Base-by-base conservation (phyloP, 2,329 filamentous ascomycete species). In the Ophiognomonia clavigignenti-juglandacearum region DNA sequence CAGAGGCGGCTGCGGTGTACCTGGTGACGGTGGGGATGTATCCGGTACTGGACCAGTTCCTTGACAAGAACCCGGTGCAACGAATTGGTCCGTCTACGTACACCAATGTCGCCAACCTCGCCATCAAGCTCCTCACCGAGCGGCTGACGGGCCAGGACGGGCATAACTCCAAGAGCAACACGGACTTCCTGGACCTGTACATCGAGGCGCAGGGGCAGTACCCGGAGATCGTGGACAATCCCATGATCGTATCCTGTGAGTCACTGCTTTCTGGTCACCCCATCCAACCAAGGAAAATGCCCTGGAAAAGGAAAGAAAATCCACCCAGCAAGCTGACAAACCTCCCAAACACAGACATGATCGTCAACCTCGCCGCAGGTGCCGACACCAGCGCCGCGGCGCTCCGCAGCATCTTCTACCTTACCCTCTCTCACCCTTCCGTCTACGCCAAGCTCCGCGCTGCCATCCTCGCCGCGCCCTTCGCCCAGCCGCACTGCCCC, bases 151-250 rank as follows among this genome's bases (percentile, higher is more conserved):
- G 58, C 20, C 51, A 56, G 6, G 59, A 63, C 29, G 56, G 56
- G 18, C 51, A 58, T n/a, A 52, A 53, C 7, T 53, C 60, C 19
- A 35, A 55, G 8, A 50, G 47, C 1, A 42, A 52, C 3, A 57
- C 59, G 0, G 64, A 69, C 41, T 68, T 65, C 23, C 51, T 69
- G 3, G 63, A 68, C 37, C 61, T 61, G 29, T 67, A 65, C 31
- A 61, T 69, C 6, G 59, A 65, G 5, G 57, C 61, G 2, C 62
- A 66, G 49, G 51, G 61, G 16, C 42, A 56, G 0, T 44, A 62
- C 27, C 63, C 65, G 0, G 61, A 65, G 2, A 52, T 60, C 16
- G 62, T 66, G 0, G 56, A 64, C 24, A 60, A 67, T 37, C 50
- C 50, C 6, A 40, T 35, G 43, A 24, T 46, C 13, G 27, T 40